phyloP scores from a whole-genome alignment of 2,329 filamentous ascomycete genomes.

The Alternaria triticina region DNA sequence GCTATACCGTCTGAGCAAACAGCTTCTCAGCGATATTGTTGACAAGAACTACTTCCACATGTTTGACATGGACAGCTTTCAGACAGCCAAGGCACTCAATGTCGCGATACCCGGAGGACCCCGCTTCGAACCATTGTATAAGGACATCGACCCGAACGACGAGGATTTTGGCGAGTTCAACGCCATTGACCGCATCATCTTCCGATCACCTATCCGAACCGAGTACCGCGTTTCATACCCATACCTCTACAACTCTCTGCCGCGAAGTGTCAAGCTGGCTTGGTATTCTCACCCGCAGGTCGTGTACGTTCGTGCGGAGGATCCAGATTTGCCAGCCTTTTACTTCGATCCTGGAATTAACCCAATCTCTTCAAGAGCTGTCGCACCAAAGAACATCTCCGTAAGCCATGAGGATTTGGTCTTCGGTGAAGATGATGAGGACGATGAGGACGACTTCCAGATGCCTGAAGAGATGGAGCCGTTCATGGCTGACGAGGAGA shows the following conservation, averaged over 20 bases:
- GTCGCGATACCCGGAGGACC: constrained; percentile 97
- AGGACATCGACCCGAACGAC: constrained; percentile 97
- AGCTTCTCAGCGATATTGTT: constrained; percentile 86
- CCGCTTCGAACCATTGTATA: constrained; percentile 95
- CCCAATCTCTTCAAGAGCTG: constrained; percentile 92
- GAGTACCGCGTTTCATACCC: constrained; percentile 96
- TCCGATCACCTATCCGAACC: constrained; percentile 90
- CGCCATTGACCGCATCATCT: constrained; percentile 98
- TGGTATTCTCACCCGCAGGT: constrained; percentile 95
- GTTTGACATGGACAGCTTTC: constrained; percentile 92
- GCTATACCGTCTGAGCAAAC: constrained; percentile 87
- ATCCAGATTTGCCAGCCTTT: constrained; percentile 89
- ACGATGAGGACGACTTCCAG: constrained; percentile 82
- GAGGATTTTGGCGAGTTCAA: constrained; percentile 99
- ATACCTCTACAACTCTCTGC: constrained; percentile 94
- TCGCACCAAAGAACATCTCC: constrained; percentile 92
- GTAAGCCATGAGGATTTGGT: constrained; percentile 92
- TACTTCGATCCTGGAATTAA: constrained; percentile 99
- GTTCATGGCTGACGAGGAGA: constrained; percentile 86
- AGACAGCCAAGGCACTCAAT: constrained; percentile 95
- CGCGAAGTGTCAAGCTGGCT: constrained; percentile 87
- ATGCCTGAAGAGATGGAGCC: constrained; percentile 81
- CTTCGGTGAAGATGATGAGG: constrained; percentile 86
- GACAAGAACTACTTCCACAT: constrained; percentile 99
- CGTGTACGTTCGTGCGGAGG: constrained; percentile 87